Evolutionary conservation across 2,329 filamentous ascomycete species (phyloP).

Genomic region (Penicillium sp.): DNA sequence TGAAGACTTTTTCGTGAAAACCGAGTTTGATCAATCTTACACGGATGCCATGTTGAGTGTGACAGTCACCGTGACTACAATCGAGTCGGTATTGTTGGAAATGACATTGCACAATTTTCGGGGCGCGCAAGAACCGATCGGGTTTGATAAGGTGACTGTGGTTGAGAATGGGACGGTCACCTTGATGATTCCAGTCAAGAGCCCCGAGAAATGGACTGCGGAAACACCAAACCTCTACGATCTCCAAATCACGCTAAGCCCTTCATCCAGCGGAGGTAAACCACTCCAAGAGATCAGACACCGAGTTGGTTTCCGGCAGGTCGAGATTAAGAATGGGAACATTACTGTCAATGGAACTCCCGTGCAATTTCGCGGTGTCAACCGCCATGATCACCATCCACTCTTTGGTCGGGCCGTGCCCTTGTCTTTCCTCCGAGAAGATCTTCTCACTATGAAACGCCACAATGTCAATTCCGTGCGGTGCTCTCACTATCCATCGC

Average conservation of each 20-base stretch:
- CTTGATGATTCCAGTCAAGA: conserved; percentile 42
- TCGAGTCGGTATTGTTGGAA: neutral
- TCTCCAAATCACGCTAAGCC: conserved; percentile 36
- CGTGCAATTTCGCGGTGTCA: conserved; percentile 65
- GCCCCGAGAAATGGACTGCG: conserved; percentile 69
- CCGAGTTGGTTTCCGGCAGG: conserved; percentile 2
- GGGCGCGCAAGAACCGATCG: neutral
- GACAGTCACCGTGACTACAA: neutral
- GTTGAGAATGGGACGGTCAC: conserved; percentile 31
- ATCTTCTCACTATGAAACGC: conserved; percentile 68
- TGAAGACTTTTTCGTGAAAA: neutral
- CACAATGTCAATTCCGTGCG: conserved; percentile 14
- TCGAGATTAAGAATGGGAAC: conserved; percentile 39
- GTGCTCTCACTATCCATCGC: conserved; percentile 53
- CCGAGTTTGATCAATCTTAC: neutral
- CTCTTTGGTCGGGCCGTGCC: conserved; percentile 65
- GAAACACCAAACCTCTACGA: conserved; percentile 66
- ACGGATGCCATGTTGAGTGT: neutral
- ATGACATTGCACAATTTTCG: neutral
- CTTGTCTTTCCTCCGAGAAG: conserved; percentile 62
- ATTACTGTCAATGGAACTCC: conserved; percentile 63
- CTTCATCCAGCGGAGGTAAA: conserved; percentile 27
- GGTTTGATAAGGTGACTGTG: neutral
- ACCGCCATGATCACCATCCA: conserved; percentile 73
- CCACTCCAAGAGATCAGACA: neutral